Evolutionary conservation across 352 stramenopile genomes (phyloP).

Genomic region (Saprolegnia parasitica): DNA sequence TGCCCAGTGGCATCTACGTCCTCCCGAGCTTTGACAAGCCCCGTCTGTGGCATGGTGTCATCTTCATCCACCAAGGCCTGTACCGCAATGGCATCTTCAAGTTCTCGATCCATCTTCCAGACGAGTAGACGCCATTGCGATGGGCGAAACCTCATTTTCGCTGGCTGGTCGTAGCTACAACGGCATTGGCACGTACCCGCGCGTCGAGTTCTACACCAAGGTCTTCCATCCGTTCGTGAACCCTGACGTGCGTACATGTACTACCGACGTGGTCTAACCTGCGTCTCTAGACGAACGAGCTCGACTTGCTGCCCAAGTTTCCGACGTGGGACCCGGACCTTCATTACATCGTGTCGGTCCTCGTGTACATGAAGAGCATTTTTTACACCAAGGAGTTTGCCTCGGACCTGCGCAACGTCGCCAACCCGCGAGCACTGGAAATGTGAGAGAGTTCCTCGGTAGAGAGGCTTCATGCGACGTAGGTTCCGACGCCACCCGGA

Average conservation of each 20-base stretch:
- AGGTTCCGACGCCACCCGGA: conserved; percentile 80
- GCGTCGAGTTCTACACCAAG: conserved; percentile 89
- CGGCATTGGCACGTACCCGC: conserved; percentile 87
- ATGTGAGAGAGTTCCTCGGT: conserved; percentile 53
- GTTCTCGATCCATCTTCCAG: conserved; percentile 87
- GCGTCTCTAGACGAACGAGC: conserved; percentile 60
- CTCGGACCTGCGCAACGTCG: conserved; percentile 38
- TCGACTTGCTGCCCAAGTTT: conserved; percentile 90
- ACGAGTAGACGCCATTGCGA: conserved; percentile 38
- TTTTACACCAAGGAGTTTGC: conserved; percentile 97
- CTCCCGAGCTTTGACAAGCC: conserved; percentile 91
- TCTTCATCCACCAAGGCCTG: conserved; percentile 93
- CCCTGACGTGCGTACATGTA: conserved; percentile 37
- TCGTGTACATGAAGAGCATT: conserved; percentile 97
- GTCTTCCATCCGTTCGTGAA: conserved; percentile 94
- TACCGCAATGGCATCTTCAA: conserved; percentile 97
- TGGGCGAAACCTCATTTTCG: neutral
- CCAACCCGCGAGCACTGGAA: conserved; percentile 82
- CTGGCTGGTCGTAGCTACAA: conserved; percentile 81
- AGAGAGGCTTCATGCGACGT: neutral
- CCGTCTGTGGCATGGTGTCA: conserved; percentile 91
- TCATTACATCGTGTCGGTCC: conserved; percentile 94
- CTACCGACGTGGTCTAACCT: neutral
- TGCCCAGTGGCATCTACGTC: conserved; percentile 93
- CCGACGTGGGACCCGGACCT: conserved; percentile 90